Evolutionary conservation across 2,329 filamentous ascomycete genomes (phyloP), one percentile per base, ranked within the genome.

Genomic region (Moelleriella libera): DNA sequence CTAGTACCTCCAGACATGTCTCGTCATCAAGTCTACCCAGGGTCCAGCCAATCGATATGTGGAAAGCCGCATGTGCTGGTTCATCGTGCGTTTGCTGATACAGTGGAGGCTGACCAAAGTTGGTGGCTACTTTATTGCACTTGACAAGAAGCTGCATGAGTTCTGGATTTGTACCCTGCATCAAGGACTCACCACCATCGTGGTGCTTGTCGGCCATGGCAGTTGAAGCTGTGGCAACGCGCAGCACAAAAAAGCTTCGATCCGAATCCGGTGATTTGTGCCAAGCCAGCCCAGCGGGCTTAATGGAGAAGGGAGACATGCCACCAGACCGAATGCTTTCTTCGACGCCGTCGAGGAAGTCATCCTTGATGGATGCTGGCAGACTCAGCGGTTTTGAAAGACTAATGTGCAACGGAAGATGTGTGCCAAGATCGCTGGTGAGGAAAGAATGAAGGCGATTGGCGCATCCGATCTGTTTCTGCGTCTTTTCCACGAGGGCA

Each of bases 41-140:
- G 1, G 77, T 83, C 92, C 90, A 97, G 0, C 83, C 92, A 48
- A 98, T 78, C 43, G 88, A 95, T 50, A 97, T 68, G 63, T 98
- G 92, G 58, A 96, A 96, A 28, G 75, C 78, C 53, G 44, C 51
- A 34, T 54, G 59, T 37, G 53, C 59, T 6, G 51, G 39, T 8
- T 60, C 60, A 5, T 47, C 50, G 5, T 50, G 48, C 30, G 45
- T 52, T 46, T 55, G 55, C 48, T 67, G 62, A 62, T 97, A 97
- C 1, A 97, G 72, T 29, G 74, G 63, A 2, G 85, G 81, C 58
- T 94, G 86, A 0, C 70, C 70, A 60, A 82, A 83, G 1, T 58
- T 59, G 21, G 67, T 62, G 3, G 82, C 78, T 2, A 79, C 64
- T 4, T 63, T 59, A 63, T 96, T 95, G 58, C 82, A 84, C 8